Evolutionary conservation across 257 asterid species (phyloP), one percentile per base, ranked within the genome.

Genomic region (Scutellaria barbata): DNA sequence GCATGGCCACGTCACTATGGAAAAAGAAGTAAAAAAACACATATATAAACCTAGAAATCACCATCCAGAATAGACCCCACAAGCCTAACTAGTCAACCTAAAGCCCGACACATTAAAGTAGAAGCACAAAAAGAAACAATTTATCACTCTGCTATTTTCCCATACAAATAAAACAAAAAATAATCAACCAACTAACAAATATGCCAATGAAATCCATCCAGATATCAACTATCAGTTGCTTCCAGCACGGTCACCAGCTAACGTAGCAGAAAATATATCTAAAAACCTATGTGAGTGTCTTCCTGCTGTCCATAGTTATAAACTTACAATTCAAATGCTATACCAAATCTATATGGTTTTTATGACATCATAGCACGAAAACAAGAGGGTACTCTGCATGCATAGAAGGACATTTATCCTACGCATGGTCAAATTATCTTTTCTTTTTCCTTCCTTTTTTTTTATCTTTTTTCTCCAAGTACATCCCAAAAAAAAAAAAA

Each of bases 181-280:
- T 14, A 22, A 52, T 33, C 66, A 51, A 70, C 17, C 17, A 53
- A 56, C 47, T n/a, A 39, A 40, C 50, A 46, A 41, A 55, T 57
- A 30, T 40, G 35, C 41, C 37, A 64, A 20, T 72, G 63, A 41
- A 64, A 69, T 69, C 74, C 72, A 42, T 12, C 11, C 60, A 52
- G 59, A 64, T 64, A 50, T 37, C 63, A 1, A 55, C 52, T 3
- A 55, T 13, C 54, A 60, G 39, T 40, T 37, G 39, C 45, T 72
- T 63, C 61, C 71, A 74, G 33, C 72, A 71, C 0, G 20, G 10
- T 57, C 57, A 62, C 52, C 37, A 22, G 14, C 54, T 35, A 64
- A 25, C 39, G 10, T 48, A 62, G 53, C 3, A 45, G 40, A 17
- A 20, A 33, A 51, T 48, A 47, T 42, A 25, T 54, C 37, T 0